Base-by-base conservation (phyloP, 768 basidiomycete genomes). In the Kockovaella imperatae region DNA sequence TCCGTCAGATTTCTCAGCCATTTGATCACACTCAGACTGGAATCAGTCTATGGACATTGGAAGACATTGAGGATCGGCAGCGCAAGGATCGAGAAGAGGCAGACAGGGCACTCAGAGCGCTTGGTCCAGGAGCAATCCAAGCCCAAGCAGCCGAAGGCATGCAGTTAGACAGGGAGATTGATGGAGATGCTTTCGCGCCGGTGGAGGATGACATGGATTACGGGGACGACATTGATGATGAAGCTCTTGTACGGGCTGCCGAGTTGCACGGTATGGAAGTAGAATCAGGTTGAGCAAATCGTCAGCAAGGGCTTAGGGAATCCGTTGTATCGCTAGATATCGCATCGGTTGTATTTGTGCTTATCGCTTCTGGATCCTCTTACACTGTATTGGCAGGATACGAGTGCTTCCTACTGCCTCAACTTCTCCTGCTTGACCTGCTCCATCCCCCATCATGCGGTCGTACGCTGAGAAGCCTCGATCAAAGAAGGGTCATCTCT, bases 1-100 rank as follows among this genome's bases (percentile, higher is more conserved):
- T 99, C 81, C 82, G 95, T 6, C 84, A 85, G n/a, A 99, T 99
- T 64, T 96, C 93, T 11, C 95, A 99, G 73, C 93, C 91, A 62
- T 86, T 86, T 38, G 90, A 90, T 55, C 91, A 96, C 72, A 88
- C 90, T 62, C 85, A 87, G 70, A 96, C 91, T 1, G 90, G 91
- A 0, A 75, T 96, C 25, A 91, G 87, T 15, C 75, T 97, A 30
- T 99, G 95, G 95, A 87, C 88, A 17, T 72, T 97, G 30, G 87
- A 89, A 61, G 87, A 97, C 68, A 78, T 99, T 13, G 79, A 87
- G 61, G 84, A 82, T 68, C 83, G 83, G 35, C 90, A 95, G 69
- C 78, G 78, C 28, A 85, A 85, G 63, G 86, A 88, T 57, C 81
- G 78, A 67, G 84, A 79, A 40, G 76, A 83, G 17, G 79, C 77